Base-by-base conservation (phyloP, 495 filamentous ascomycete genomes). In the Penicillium lagena region DNA sequence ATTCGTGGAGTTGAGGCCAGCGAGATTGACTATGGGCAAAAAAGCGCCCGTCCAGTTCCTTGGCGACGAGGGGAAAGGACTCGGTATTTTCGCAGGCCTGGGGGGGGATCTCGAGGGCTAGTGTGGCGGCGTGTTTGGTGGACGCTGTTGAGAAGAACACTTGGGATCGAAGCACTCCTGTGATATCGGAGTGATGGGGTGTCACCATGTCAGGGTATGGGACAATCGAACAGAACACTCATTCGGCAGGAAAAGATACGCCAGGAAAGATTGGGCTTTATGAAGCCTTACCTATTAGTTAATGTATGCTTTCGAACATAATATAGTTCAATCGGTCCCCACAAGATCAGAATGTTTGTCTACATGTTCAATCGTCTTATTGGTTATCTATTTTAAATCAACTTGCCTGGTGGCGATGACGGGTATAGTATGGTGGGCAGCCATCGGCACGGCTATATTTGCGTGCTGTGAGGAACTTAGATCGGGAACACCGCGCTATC, bases 101-200 rank as follows among this genome's bases (percentile, higher is more conserved):
- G 42, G 49, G 49, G 9, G 53, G 47, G 32, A 63, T 72, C 33
- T 64, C 62, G 22, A 62, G 67, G 55, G 51, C 42, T 31, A 72
- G 69, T 47, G 64, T 72, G 7, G 71, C 67, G 29, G 47, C 37
- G 45, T 72, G 61, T 52, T 45, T 72, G 60, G 62, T 73, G 29
- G 62, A 69, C 54, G 67, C 64, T 32, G 60, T 51, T 17, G 61
- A 65, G 51, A 59, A 52, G 32, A 55, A 48, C 14, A 53, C 50
- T 30, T 68, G 55, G 58, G 54, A 63, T 49, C 54, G 59, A 29
- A 63, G 42, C 38, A 56, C 64, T 41, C 58, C 67, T 37, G 67
- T 72, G 17, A 65, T 72, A 33, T 14, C 39, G 39, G 33, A 41
- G 29, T 41, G 10, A 41, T 41, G 29, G 39, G 39, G 0, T 22